phyloP scores from a whole-genome alignment of 1,139 yeast genomes.

The Yamadazyma dushanensis region DNA sequence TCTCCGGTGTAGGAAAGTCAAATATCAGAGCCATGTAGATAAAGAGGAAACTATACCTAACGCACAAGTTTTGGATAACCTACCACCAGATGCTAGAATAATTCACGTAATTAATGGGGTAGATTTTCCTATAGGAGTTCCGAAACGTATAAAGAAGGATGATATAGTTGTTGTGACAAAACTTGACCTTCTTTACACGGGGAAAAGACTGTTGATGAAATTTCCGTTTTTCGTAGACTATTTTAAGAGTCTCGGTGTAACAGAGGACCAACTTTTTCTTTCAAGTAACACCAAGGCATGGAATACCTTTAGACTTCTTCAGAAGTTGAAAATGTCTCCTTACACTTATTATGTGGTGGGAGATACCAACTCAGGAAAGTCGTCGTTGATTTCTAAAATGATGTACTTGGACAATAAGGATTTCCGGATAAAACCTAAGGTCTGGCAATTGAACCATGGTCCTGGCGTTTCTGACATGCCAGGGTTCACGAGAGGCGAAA shows the following conservation, averaged over 20 bases:
- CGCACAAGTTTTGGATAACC: slow-evolving; percentile 37
- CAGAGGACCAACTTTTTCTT: slow-evolving; percentile 46
- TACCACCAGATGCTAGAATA: slow-evolving; percentile 46
- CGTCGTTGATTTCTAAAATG: slow-evolving; percentile 49
- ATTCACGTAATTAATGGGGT: slow-evolving; percentile 63
- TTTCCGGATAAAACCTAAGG: slow-evolving; percentile 7
- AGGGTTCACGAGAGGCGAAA: slow-evolving; percentile 53
- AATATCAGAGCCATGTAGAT: slow-evolving; percentile 29
- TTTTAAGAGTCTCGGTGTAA: slow-evolving; percentile 39
- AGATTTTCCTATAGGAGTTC: slow-evolving; percentile 69
- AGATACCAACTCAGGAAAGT: slow-evolving; percentile 74
- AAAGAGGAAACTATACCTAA: slow-evolving; percentile 30
- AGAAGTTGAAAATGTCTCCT: slow-evolving; percentile 20
- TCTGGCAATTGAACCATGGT: slow-evolving; percentile 24
- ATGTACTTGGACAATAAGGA: slow-evolving; percentile 11
- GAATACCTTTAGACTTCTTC: slow-evolving; percentile 35
- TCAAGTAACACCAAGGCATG: slow-evolving; percentile 54
- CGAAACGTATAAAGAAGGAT: slow-evolving; percentile 31
- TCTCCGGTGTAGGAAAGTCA: slow-evolving; percentile 55
- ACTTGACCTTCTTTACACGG: slow-evolving; percentile 51
- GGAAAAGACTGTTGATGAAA: slow-evolving; percentile 28
- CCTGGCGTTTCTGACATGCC: slow-evolving; percentile 55
- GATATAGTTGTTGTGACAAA: slow-evolving; percentile 55
- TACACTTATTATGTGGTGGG: slow-evolving; percentile 63
- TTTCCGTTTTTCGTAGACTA: slow-evolving; percentile 50